Percentiles rank a stretch among this genome's conserved stretches.
phyloP scores from a whole-genome alignment of 495 filamentous ascomycete genomes.

The Daldinia decipiens region DNA sequence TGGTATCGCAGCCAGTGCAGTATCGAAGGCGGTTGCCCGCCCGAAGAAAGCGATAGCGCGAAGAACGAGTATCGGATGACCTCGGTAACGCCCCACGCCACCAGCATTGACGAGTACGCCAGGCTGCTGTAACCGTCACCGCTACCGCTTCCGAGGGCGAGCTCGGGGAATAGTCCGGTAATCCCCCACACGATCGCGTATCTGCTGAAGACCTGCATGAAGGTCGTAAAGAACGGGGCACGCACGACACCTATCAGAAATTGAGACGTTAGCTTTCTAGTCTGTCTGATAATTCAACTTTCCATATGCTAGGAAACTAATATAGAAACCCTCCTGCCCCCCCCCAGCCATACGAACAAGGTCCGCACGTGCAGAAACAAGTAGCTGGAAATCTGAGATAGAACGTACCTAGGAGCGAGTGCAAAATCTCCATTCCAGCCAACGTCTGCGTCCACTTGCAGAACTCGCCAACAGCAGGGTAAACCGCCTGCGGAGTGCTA shows the following conservation, averaged over 20 bases:
- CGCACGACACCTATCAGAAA: conserved; percentile 74
- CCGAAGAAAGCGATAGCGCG: conserved; percentile 68
- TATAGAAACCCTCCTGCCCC: no score
- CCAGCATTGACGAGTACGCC: conserved; percentile 75
- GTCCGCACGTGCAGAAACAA: background rate
- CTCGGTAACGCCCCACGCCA: conserved; percentile 88
- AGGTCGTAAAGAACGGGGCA: conserved; percentile 82
- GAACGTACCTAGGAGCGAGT: conserved; percentile 71
- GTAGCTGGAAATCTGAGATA: background rate
- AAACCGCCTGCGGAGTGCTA: conserved; percentile 46
- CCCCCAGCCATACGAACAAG: background rate
- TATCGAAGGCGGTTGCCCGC: conserved; percentile 63
- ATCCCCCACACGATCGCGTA: conserved; percentile 88
- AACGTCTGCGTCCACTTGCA: conserved; percentile 83
- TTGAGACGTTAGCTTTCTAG: conserved; percentile 2
- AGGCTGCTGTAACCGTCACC: conserved; percentile 34
- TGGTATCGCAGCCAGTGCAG: conserved; percentile 93
- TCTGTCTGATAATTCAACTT: background rate
- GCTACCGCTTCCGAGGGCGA: conserved; percentile 49
- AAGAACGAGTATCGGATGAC: conserved; percentile 91
- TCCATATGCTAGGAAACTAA: background rate
- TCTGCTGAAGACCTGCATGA: conserved; percentile 86
- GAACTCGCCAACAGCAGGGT: conserved; percentile 68
- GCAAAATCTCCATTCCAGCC: conserved; percentile 83
- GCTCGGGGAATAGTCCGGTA: conserved; percentile 70